phyloP scores from a whole-genome alignment of 2,329 filamentous ascomycete species.

The Monascus ruber region DNA sequence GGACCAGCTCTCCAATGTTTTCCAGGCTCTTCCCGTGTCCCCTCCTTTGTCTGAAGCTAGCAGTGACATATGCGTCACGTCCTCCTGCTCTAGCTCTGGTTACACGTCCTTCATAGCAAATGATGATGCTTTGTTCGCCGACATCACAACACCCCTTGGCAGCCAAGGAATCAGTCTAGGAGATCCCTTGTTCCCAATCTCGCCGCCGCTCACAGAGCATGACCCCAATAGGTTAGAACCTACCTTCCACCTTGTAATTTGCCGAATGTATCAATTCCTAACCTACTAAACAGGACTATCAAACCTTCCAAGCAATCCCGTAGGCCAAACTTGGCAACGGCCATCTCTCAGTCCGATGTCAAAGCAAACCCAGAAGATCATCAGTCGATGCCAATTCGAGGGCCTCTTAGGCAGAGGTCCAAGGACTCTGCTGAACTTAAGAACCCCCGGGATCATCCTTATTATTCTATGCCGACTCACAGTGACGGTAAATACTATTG shows the following conservation, averaged over 20 bases:
- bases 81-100: constrained; percentile 27
- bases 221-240: constrained; percentile 30
- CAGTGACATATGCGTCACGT: constrained; percentile 30
- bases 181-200: constrained; percentile 29
- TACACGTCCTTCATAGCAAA: constrained; percentile 27
- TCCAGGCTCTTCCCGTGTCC: constrained; percentile 29
- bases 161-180: constrained; percentile 25
- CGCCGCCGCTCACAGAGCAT: constrained; percentile 27
- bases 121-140: constrained; percentile 28
- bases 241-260: not conserved
- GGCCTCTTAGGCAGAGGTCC: constrained; percentile 21
- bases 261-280: constrained; percentile 3
- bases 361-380: constrained; percentile 29
- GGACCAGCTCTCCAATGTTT: constrained; percentile 25
- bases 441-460: constrained; percentile 32
- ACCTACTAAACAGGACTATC: constrained; percentile 22
- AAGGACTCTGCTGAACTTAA: constrained; percentile 28
- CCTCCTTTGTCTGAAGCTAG: constrained; percentile 32
- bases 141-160: constrained; percentile 23
- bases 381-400: constrained; percentile 21
- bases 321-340: constrained; percentile 23
- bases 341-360: constrained; percentile 19
- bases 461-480: constrained; percentile 31
- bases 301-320: constrained; percentile 27
- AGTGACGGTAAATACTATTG: constrained; percentile 83